Percentiles rank a stretch among this genome's conserved stretches.
These are phyloP conservation scores for Taiwanofungus camphoratus DNA, from an alignment of 1,284 basidiomycete species.

Conservation along the genomic window DNA sequence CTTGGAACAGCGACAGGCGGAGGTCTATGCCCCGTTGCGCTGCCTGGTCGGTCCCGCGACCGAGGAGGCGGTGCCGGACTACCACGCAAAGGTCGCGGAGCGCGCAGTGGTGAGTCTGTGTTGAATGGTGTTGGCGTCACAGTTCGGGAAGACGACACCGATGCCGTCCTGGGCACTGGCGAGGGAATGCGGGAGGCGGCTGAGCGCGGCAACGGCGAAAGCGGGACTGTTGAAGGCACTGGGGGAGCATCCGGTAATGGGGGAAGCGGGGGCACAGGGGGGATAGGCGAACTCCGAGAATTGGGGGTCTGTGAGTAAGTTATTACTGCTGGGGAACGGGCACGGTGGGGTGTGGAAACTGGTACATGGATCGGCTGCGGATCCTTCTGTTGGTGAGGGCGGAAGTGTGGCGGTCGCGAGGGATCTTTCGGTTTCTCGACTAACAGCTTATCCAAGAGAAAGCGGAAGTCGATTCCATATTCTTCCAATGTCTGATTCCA, in stretches of 20 bases:
- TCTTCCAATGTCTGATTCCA: conserved; percentile 80
- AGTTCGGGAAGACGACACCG: conserved; percentile 17
- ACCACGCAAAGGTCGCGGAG: conserved; percentile 28
- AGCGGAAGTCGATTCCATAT: conserved; percentile 89
- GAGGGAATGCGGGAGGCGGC: conserved; percentile 19
- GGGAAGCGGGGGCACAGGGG: conserved; percentile 21
- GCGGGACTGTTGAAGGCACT: conserved; percentile 11
- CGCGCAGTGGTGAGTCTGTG: conserved; percentile 22
- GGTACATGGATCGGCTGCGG: conserved; percentile 27
- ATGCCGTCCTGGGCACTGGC: conserved; percentile 17
- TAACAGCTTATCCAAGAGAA: conserved; percentile 72
- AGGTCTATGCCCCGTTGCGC: conserved; percentile 40
- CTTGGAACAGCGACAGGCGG: conserved; percentile 27
- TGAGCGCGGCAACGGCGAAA: conserved; percentile 11
- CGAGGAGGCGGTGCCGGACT: conserved; percentile 47
- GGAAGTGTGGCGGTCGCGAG: conserved; percentile 30
- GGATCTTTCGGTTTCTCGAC: conserved; percentile 40
- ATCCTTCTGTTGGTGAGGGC: conserved; percentile 23
- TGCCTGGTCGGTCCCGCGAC: conserved; percentile 59
- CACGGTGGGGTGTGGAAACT: conserved; percentile 23
- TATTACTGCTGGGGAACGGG: conserved; percentile 27
- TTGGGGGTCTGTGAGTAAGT: conserved; percentile 22
- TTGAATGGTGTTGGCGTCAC: conserved; percentile 17
- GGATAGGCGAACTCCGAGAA: conserved; percentile 17
- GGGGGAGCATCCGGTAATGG: conserved; percentile 12